Base-by-base conservation (phyloP, 2,329 filamentous ascomycete species). In the Aquanectria penicillioides region DNA sequence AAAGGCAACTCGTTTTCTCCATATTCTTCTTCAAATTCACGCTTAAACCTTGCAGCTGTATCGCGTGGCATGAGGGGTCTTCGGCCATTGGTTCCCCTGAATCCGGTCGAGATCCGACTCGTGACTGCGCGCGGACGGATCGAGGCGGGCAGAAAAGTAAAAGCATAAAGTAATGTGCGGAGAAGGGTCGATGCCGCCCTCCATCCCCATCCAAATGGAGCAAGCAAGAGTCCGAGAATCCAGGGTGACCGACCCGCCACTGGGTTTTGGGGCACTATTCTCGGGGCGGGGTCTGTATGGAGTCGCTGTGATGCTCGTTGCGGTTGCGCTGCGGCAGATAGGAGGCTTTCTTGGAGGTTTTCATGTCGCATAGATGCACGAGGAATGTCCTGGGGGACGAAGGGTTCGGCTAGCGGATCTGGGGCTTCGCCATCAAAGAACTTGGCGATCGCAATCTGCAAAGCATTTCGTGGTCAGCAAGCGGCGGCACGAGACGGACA, bases 341-440 rank as follows among this genome's bases (percentile, higher is more conserved):
- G 67, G 5, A 88, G 77, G 67, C 82, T 86, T 63, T 89, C 83
- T 71, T 89, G 84, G 41, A 96, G 82, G 60, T 92, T 96, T 71
- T 96, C 91, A 65, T 90, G 87, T 63, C 92, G 83, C 12, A 82
- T 79, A 57, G 87, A 78, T 63, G 86, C 81, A 41, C 86, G 86
- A 15, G 89, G 88, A 33, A 87, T 81, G n/a, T 82, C 77, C 59
- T 89, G 82, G 7, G 85, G 82, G 44, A 89, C 84, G 47, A 89
- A 83, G 57, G 91, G 91, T 78, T 95, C 92, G 57, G 91, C 90
- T 15, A 94, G 80, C 11, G 87, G 90, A 73, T 97, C 92, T 44
- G 93, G 86, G 4, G 90, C 90, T 78, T 98, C 95, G 67, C 95
- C 95, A 71, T 99, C 95, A 74, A 97, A 99, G 85, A 98, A 98